Base-by-base conservation (phyloP, 2,329 filamentous ascomycete genomes). In the Colletotrichum musicola region DNA sequence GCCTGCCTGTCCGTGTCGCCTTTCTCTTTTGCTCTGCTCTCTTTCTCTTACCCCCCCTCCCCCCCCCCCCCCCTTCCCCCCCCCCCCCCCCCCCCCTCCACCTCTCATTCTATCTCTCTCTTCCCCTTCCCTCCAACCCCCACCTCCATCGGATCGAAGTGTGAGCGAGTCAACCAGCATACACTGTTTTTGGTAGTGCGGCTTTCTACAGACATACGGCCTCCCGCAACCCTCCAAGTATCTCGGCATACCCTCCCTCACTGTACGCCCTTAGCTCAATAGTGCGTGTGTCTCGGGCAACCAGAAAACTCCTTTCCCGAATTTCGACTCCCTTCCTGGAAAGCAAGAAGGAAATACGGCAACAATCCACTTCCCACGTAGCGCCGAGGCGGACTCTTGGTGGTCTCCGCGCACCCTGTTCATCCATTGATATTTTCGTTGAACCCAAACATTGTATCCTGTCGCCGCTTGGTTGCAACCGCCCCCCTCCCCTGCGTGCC, bases 381-480 rank as follows among this genome's bases (percentile, higher is more conserved):
- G n/a, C 7, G 35, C 47, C 60, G 56, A 56, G 35, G 40, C 62
- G 22, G 25, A 35, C 35, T 46, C 18, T 46, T 50, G 54, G 55
- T 35, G 35, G 49, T 50, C 38, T 44, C 46, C 46, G 25, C 57
- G 13, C 22, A n/a, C 57, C 53, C 40, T 60, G 62, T 12, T 56
- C 51, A 22, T 69, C 65, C 44, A 61, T 66, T 66, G 55, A 55
- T n/a, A 18, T 68, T 54, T 12, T 46, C 55, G 16, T 68, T 56
- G 61, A 60, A 69, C 66, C 51, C 27, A 56, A 65, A 50, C 55
- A 55, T 44, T 27, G 20, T 62, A 66, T 38, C 35, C 50, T 42
- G 56, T 56, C 55, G 56, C 30, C 66, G 55, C 56, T 66, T 69
- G 62, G 66, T 62, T 68, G 58, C 64, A 69, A 63, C 46, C 27